phyloP scores from a whole-genome alignment of 2,329 filamentous ascomycete genomes.

The Teratosphaeria gauchensis region DNA sequence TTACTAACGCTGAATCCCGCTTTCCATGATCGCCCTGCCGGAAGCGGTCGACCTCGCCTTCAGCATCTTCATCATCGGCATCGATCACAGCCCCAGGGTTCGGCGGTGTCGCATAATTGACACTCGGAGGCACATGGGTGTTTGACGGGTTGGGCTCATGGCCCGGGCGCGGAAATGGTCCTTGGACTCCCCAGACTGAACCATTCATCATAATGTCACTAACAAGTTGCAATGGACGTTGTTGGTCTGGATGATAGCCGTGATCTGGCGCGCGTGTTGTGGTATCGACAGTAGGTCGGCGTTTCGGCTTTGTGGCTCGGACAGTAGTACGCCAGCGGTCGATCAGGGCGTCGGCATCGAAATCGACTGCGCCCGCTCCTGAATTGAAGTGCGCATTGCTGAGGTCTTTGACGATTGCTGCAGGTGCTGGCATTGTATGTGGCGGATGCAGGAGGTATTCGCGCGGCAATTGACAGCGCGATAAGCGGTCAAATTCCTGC shows the following conservation, averaged over 20 bases:
- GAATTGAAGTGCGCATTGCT: slow-evolving; percentile 6
- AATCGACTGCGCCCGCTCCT: slow-evolving; percentile 13
- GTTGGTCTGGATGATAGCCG: neutral
- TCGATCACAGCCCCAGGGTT: slow-evolving; percentile 17
- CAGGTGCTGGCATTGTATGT: slow-evolving; percentile 28
- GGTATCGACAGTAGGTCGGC: slow-evolving; percentile 1
- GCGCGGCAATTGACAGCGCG: slow-evolving; percentile 24
- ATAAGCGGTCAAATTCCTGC: slow-evolving; percentile 25
- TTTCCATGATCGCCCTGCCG: neutral
- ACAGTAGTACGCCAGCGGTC: slow-evolving; percentile 20
- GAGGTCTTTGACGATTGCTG: slow-evolving; percentile 29
- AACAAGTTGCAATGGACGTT: neutral
- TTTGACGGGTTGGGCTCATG: neutral
- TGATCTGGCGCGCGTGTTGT: slow-evolving; percentile 1
- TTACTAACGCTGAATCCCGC: neutral
- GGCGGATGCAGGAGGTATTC: slow-evolving; percentile 24
- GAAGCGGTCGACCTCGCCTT: slow-evolving; percentile 1
- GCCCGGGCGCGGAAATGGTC: slow-evolving; percentile 14
- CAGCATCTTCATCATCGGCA: slow-evolving; percentile 13
- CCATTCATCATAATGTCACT: slow-evolving; percentile 22
- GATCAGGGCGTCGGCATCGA: slow-evolving; percentile 20
- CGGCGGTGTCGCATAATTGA: slow-evolving; percentile 20
- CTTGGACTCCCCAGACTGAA: slow-evolving; percentile 15
- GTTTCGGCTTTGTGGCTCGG: slow-evolving; percentile 12
- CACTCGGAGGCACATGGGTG: neutral